Percentiles rank a stretch among this genome's conserved stretches.
phyloP scores from a whole-genome alignment of 2,329 filamentous ascomycete genomes.

The Aspergillus tamarii region DNA sequence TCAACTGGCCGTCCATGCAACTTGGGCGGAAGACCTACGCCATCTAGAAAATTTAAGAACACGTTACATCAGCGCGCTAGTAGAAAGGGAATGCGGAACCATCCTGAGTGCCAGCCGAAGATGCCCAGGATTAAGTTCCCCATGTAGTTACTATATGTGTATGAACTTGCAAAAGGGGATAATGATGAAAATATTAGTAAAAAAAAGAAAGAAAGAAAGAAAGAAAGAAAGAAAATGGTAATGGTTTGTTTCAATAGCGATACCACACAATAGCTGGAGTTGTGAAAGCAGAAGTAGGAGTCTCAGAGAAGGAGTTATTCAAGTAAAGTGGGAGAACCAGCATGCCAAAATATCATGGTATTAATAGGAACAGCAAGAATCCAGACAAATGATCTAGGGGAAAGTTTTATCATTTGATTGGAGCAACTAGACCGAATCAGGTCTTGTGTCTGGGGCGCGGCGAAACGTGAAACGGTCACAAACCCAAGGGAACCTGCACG shows the following conservation, averaged over 20 bases:
- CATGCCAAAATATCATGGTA: constrained; percentile 1
- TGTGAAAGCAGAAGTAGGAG: background rate
- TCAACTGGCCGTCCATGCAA: background rate
- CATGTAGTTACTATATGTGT: background rate
- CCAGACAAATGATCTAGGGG: background rate
- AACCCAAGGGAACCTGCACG: constrained; percentile 25
- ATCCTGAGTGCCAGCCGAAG: background rate
- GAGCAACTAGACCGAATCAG: constrained; percentile 20
- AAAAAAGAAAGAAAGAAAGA: no score
- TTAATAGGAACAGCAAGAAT: background rate
- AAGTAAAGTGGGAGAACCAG: background rate
- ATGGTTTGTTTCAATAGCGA: background rate
- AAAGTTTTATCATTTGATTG: constrained; percentile 16
- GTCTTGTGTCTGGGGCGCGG: constrained; percentile 12
- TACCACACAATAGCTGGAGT: background rate
- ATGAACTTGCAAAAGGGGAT: background rate
- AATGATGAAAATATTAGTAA: background rate
- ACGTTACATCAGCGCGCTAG: background rate
- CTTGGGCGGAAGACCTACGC: background rate
- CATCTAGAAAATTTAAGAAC: background rate
- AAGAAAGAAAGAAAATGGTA: no score
- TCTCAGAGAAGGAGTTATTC: no score
- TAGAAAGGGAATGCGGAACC: background rate
- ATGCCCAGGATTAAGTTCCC: background rate
- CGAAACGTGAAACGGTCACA: constrained; percentile 29